Conservation (phyloP, 2,329 filamentous ascomycete genomes). For the Myriosclerotinia curreyana region DNA sequence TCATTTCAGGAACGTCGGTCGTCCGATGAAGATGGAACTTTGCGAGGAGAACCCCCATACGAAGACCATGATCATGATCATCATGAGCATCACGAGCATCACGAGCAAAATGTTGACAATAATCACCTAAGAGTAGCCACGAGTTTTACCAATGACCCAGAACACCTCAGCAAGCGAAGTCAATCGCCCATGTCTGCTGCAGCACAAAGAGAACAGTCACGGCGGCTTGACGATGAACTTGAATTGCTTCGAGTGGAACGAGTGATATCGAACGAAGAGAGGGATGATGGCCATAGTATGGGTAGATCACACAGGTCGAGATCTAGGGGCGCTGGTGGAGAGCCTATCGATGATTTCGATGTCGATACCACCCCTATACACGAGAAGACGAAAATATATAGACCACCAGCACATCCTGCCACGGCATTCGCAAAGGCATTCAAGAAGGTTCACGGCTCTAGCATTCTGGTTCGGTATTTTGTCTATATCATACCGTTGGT, state of each 20-base stretch:
- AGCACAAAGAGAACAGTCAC: conserved; percentile 56
- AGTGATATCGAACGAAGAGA: conserved; percentile 43
- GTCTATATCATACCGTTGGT: conserved; percentile 67
- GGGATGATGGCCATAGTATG: conserved; percentile 36
- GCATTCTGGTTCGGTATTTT: conserved; percentile 65
- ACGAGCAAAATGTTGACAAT: conserved; percentile 32
- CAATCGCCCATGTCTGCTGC: conserved; percentile 48
- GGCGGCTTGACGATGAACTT: conserved; percentile 63
- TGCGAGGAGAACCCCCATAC: conserved; percentile 29
- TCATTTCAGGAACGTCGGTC: conserved; percentile 29
- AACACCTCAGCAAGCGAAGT: conserved; percentile 28
- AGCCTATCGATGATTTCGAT: conserved; percentile 57
- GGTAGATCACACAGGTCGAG: conserved; percentile 38
- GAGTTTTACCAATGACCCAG: conserved; percentile 40
- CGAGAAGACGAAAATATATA: conserved; percentile 62
- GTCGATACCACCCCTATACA: conserved; percentile 62
- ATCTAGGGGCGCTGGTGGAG: conserved; percentile 50
- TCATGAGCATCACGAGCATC: conserved; percentile 29
- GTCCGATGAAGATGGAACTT: conserved; percentile 39
- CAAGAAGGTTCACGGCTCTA: conserved; percentile 63
- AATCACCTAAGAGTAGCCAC: conserved; percentile 50
- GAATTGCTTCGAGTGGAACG: conserved; percentile 63
- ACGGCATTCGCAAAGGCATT: conserved; percentile 62
- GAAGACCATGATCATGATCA: neutral
- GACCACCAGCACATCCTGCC: conserved; percentile 59